These are phyloP conservation scores for Streptanthus diversifolius DNA, from an alignment of 345 rosid species.

Conservation along the genomic window DNA sequence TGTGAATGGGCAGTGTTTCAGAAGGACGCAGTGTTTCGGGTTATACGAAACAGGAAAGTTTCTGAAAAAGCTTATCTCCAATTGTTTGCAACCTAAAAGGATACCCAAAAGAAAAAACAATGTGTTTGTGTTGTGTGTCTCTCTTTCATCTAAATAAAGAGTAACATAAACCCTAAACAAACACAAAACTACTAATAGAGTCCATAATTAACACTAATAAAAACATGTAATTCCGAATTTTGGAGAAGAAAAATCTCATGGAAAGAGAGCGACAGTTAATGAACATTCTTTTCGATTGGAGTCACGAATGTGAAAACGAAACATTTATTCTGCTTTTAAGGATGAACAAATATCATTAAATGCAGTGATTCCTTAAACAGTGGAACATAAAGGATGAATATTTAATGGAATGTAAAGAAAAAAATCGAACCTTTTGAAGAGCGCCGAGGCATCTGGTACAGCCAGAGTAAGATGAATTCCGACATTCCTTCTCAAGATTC, in stretches of 20 bases:
- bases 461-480: slow-evolving; percentile 84
- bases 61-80: slow-evolving; percentile 22
- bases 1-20: slow-evolving; percentile 15
- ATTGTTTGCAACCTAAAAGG: slow-evolving; percentile 40
- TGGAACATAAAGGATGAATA: slow-evolving; percentile 20
- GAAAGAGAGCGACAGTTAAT: slow-evolving; percentile 23
- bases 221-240: background rate
- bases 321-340: slow-evolving; percentile 28
- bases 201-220: background rate
- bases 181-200: no score
- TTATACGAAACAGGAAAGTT: slow-evolving; percentile 31
- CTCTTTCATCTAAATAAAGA: slow-evolving; percentile 22
- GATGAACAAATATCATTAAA: slow-evolving; percentile 14
- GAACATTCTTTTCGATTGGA: slow-evolving; percentile 19
- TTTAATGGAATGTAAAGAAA: background rate
- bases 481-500: slow-evolving; percentile 84
- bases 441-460: slow-evolving; percentile 95
- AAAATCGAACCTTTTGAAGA: slow-evolving; percentile 70
- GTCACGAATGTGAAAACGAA: slow-evolving; percentile 21
- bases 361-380: slow-evolving; percentile 18
- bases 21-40: slow-evolving; percentile 27
- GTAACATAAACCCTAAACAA: background rate
- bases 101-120: slow-evolving; percentile 24
- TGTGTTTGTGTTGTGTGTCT: background rate
- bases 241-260: background rate